Conservation (phyloP, 2,329 filamentous ascomycete species). For the Beauveria australis region DNA sequence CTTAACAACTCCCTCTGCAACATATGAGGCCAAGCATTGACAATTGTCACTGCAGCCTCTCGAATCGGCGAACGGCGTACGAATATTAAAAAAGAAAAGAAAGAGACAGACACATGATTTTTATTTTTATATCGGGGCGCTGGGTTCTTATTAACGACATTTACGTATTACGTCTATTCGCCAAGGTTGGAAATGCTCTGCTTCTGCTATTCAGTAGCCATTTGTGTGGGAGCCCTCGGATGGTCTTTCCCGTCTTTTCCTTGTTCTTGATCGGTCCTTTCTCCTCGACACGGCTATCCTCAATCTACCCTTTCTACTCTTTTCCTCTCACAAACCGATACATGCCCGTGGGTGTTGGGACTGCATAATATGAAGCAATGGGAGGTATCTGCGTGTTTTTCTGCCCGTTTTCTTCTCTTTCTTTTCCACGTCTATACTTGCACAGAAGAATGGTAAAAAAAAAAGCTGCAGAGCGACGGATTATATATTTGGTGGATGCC, state of each 20-base stretch:
- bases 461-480: conserved; percentile 1
- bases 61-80: conserved; percentile 33
- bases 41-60: conserved; percentile 21
- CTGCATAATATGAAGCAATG: conserved; percentile 5
- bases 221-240: background rate
- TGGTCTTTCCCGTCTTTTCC: conserved; percentile 3
- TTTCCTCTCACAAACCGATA: background rate
- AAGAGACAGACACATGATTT: conserved; percentile 5
- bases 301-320: background rate
- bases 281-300: background rate
- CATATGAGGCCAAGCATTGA: conserved; percentile 17
- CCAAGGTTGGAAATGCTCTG: conserved; percentile 5
- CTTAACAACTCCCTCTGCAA: conserved; percentile 10
- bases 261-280: background rate
- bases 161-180: conserved; percentile 19
- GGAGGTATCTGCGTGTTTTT: background rate
- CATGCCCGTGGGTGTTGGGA: background rate
- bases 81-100: conserved; percentile 25
- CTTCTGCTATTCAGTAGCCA: conserved; percentile 3
- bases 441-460: conserved; percentile 1
- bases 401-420: background rate
- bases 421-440: conserved; percentile 3
- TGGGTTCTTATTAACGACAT: conserved; percentile 29
- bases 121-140: conserved; percentile 26
- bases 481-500: background rate